These are phyloP conservation scores for Xerocomellus amylosporus DNA, from an alignment of 768 basidiomycete species.

Conservation along the genomic window DNA sequence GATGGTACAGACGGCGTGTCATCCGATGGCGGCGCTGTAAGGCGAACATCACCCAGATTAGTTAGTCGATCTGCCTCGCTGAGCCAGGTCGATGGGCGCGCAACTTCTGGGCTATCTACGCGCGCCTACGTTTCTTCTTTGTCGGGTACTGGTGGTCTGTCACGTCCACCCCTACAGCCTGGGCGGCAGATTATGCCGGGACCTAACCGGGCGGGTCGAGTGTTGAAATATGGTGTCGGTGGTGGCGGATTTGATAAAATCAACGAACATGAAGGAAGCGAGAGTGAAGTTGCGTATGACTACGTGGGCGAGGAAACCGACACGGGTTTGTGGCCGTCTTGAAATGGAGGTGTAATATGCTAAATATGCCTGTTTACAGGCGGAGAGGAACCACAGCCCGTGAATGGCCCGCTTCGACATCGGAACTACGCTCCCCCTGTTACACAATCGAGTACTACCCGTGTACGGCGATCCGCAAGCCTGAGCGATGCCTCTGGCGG, in stretches of 20 bases:
- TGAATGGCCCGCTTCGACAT: constrained; percentile 26
- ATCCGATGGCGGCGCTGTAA: constrained; percentile 22
- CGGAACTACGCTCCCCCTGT: constrained; percentile 26
- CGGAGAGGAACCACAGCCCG: constrained; percentile 29
- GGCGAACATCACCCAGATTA: constrained; percentile 27
- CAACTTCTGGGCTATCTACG: constrained; percentile 33
- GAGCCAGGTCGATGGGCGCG: constrained; percentile 35
- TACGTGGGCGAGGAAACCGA: constrained; percentile 40
- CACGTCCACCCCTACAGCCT: constrained; percentile 38
- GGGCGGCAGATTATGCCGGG: constrained; percentile 44
- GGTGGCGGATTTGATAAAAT: constrained; percentile 46
- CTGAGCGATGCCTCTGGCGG: constrained; percentile 56
- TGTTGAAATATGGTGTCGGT: constrained; percentile 37
- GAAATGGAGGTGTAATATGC: constrained; percentile 12
- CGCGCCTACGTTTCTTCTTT: constrained; percentile 31
- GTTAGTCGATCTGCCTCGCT: constrained; percentile 33
- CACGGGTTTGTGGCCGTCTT: constrained; percentile 29
- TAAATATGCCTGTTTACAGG: constrained; percentile 28
- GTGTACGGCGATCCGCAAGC: constrained; percentile 74
- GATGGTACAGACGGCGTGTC: constrained; percentile 24
- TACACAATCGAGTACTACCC: constrained; percentile 43
- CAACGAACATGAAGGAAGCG: constrained; percentile 43
- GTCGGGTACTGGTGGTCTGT: constrained; percentile 35
- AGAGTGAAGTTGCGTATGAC: constrained; percentile 36
- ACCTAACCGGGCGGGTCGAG: constrained; percentile 47